Evolutionary conservation across 2,329 filamentous ascomycete genomes (phyloP), one percentile per base, ranked within the genome.

Genomic region (Fusarium stilboides): DNA sequence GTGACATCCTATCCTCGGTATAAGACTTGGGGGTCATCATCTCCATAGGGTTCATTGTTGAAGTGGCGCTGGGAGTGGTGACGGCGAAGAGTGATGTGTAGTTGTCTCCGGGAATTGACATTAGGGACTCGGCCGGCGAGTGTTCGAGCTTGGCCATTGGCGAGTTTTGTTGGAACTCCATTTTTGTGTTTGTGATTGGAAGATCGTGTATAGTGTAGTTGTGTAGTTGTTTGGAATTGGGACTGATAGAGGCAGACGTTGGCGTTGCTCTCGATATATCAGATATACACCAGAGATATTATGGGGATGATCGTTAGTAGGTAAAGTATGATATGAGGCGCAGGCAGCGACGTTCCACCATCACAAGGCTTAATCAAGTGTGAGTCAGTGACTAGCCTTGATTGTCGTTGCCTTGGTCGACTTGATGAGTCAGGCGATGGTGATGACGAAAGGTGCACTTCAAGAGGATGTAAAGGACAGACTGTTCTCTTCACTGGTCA

Each of bases 121-220:
- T 76, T 44, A 87, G 80, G 7, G 86, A 87, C 76, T 88, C 86
- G 75, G 83, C 78, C 4, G 86, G 86, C 40, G 86, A 88, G 61
- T 80, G 74, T 77, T 88, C 85, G 69, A 86, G 82, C 77, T 88
- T 87, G 77, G 85, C 75, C 62, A 80, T 75, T 37, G 84, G 81
- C 59, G 83, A 80, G 15, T 72, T 49, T 79, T 80, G 77, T 76
- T 80, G 77, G 49, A 77, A 77, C 57, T 79, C 77, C 83, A 85
- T 84, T n/a, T 65, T 68, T 65, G 55, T 62, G 60, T 62, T 55
- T 53, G 56, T 60, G 44, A 57, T 59, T 72, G 55, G 62, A 53
- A n/a, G 53, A 34, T 19, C 31, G 22, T 44, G 26, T 40, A 50
- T 50, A 36, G 6, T 12, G 15, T 20, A 15, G 24, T 60, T 50